These are phyloP conservation scores for Phaeosphaeria sp. DNA, from an alignment of 2,329 filamentous ascomycete species.

Conservation along the genomic window DNA sequence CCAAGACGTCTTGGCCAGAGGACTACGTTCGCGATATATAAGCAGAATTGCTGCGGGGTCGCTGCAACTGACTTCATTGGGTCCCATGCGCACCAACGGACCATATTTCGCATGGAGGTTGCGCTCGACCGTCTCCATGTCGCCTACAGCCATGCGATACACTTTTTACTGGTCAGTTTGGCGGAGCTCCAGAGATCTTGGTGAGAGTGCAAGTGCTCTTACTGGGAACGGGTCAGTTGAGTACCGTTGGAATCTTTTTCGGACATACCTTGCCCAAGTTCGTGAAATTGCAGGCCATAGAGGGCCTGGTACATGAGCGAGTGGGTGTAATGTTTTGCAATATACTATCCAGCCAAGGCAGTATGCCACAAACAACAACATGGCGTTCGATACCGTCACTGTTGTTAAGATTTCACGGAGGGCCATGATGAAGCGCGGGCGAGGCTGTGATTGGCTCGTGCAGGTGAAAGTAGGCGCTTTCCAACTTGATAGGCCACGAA, in stretches of 20 bases:
- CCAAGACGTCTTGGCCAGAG: slow-evolving; percentile 22
- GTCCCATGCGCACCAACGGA: slow-evolving; percentile 21
- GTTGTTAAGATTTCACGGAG: neutral
- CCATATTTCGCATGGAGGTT: slow-evolving; percentile 13
- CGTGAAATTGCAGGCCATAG: slow-evolving; percentile 10
- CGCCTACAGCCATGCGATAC: slow-evolving; percentile 1
- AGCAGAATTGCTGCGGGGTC: slow-evolving; percentile 16
- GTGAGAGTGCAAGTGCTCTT: neutral
- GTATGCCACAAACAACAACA: neutral
- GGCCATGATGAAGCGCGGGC: neutral
- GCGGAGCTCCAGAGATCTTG: too few species aligned
- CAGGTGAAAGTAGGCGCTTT: neutral
- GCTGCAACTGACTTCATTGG: slow-evolving; percentile 23
- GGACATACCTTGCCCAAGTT: slow-evolving; percentile 6
- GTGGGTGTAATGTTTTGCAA: slow-evolving; percentile 11
- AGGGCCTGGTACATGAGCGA: slow-evolving; percentile 12
- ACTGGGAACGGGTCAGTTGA: neutral
- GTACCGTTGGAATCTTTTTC: neutral
- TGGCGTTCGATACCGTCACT: neutral
- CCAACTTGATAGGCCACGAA: neutral
- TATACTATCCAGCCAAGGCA: slow-evolving; percentile 8
- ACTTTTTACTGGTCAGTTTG: neutral
- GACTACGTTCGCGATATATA: slow-evolving; percentile 20
- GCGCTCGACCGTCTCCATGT: slow-evolving; percentile 13
- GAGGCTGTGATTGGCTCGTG: neutral